Base-by-base conservation (phyloP, 495 filamentous ascomycete species). In the Podospora conica region DNA sequence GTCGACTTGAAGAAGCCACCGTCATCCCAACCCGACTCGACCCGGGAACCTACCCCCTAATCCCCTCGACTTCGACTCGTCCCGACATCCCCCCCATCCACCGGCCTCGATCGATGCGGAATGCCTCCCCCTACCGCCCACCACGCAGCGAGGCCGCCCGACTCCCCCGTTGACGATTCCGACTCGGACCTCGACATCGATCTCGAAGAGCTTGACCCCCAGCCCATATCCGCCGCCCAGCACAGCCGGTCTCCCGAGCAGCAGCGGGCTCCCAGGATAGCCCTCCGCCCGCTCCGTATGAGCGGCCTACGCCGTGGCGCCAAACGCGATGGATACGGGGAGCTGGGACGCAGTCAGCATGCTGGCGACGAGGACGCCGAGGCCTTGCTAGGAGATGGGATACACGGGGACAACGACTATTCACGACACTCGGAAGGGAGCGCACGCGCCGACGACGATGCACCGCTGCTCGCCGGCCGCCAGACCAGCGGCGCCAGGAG, bases 111-210 rank as follows among this genome's bases (percentile, higher is more conserved):
- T 80, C 78, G 68, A 80, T 76, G 75, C 80, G 79, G 80, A 74
- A 84, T 85, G 83, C 82, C 84, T 76, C 74, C 75, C 68, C 73
- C 77, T 76, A 80, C 78, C 64, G 77, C 82, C 62, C 77, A 83
- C 69, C 79, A 76, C 63, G 80, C 76, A 54, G 74, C 78, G 66
- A 75, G 80, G 75, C 78, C 79, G 71, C 82, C 84, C 73, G 80
- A 84, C 71, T 83, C 81, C 31, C 78, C 77, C 58, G 68, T 74
- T 64, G 79, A 85, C 72, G 81, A 84, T 60, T 85, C 84, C 59
- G 84, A 88, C 66, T 86, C 86, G 60, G 90, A 91, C 70, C 82
- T 90, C 63, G 88, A 92, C 66, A 79, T 92, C 59, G 88, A 92
- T 66, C 83, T 82, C 58, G 74, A 91, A 70, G 90, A 92, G 81